Conservation (phyloP, 2,329 filamentous ascomycete species). For the Trichophaea hybrida region DNA sequence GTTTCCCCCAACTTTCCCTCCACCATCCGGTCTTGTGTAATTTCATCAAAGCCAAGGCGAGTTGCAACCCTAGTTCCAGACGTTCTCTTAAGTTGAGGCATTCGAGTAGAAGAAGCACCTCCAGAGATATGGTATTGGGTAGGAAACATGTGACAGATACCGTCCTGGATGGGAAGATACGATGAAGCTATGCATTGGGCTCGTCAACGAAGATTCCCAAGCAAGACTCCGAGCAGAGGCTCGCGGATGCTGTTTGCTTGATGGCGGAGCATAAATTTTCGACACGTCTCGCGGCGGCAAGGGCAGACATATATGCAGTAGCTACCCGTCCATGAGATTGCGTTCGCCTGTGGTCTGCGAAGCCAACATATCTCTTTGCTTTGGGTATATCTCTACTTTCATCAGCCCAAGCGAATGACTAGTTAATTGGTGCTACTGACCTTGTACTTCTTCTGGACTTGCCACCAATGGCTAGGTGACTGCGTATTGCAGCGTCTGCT, state of each 20-base stretch:
- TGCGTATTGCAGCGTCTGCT: not conserved
- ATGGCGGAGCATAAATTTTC: constrained; percentile 9
- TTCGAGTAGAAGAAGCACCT: not conserved
- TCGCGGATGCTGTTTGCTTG: not conserved
- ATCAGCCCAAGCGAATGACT: not conserved
- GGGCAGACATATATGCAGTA: not conserved
- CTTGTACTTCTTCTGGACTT: not conserved
- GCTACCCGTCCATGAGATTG: not conserved
- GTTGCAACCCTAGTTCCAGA: constrained; percentile 13
- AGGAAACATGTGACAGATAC: not conserved
- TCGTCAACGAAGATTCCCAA: constrained; percentile 7
- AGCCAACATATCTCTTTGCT: not conserved
- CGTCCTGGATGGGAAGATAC: constrained; percentile 5
- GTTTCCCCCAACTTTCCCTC: constrained; percentile 15
- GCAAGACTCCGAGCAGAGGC: not conserved
- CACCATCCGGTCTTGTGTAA: constrained; percentile 19
- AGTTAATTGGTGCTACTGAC: not conserved
- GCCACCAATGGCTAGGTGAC: not conserved
- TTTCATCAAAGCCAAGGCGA: constrained; percentile 19
- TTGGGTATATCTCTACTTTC: not conserved
- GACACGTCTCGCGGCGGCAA: not conserved
- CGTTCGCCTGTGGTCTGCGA: not conserved
- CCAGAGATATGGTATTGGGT: not conserved
- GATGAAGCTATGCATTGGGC: not conserved
- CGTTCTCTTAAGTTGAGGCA: constrained; percentile 2